Evolutionary conservation across 2,329 filamentous ascomycete genomes (phyloP).

Genomic region (Aureobasidium namibiae): DNA sequence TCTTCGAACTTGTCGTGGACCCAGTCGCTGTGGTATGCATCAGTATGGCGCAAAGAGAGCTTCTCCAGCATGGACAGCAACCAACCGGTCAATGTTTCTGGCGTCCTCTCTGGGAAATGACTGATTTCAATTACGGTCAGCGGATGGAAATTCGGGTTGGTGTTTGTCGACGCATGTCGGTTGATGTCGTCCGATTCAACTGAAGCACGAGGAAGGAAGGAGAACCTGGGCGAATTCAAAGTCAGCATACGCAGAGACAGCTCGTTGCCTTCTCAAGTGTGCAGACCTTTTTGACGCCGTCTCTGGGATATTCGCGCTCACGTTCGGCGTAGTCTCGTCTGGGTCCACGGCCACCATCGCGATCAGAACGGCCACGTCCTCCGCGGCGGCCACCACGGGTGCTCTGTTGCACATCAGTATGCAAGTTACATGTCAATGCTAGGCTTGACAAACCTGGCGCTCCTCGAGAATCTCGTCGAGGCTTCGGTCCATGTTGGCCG

Average conservation of each 20-base stretch:
- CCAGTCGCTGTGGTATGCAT: constrained; percentile 60
- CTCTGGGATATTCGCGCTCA: constrained; percentile 56
- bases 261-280: not conserved
- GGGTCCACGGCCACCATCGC: constrained; percentile 19
- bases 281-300: constrained; percentile 81
- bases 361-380: constrained; percentile 19
- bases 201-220: constrained; percentile 20
- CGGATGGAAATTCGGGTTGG: constrained; percentile 16
- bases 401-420: constrained; percentile 6
- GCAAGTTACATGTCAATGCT: not conserved
- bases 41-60: constrained; percentile 15
- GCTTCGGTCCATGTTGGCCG: constrained; percentile 51
- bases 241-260: not conserved
- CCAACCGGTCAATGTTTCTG: constrained; percentile 63
- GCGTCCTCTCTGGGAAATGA: constrained; percentile 42
- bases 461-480: constrained; percentile 58
- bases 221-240: constrained; percentile 12
- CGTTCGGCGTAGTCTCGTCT: constrained; percentile 38
- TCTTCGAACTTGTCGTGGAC: constrained; percentile 87
- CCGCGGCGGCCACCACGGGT: constrained; percentile 18
- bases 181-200: constrained; percentile 21
- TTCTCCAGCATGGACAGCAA: not conserved
- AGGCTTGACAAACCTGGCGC: constrained; percentile 42
- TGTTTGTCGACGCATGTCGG: constrained; percentile 4
- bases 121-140: constrained; percentile 30